Percentiles rank a stretch among this genome's conserved stretches.
Evolutionary conservation across 1,139 yeast species (phyloP).

Genomic region (Debaryomycetaceae sp.): DNA sequence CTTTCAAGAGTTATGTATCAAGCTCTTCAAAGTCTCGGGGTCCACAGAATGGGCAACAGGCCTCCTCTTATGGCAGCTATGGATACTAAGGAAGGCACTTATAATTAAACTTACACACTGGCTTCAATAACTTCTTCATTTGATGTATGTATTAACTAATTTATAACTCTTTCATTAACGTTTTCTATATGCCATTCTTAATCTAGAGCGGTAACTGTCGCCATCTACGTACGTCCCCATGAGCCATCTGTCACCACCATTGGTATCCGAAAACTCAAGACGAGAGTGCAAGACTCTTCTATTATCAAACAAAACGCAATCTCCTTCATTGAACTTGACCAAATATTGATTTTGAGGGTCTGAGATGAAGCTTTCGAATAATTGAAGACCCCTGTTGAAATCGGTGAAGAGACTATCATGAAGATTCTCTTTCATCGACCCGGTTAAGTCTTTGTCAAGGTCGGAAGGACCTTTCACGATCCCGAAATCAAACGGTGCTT

Average conservation of each 20-base stretch:
- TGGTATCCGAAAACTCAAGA: slow-evolving; percentile 48
- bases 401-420: slow-evolving; percentile 36
- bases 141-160: slow-evolving; percentile 2
- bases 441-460: slow-evolving; percentile 8
- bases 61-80: slow-evolving; percentile 24
- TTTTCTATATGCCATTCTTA: slow-evolving; percentile 31
- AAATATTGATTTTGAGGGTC: slow-evolving; percentile 54
- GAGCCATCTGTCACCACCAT: slow-evolving; percentile 65
- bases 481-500: slow-evolving; percentile 70
- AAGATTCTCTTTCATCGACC: slow-evolving; percentile 16
- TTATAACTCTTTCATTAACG: slow-evolving; percentile 8
- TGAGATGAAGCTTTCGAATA: slow-evolving; percentile 60
- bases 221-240: slow-evolving; percentile 78
- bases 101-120: neutral
- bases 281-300: slow-evolving; percentile 73
- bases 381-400: slow-evolving; percentile 55
- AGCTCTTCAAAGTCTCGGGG: slow-evolving; percentile 16
- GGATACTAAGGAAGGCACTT: slow-evolving; percentile 17
- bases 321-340: slow-evolving; percentile 56
- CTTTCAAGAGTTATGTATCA: slow-evolving; percentile 39
- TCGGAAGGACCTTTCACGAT: slow-evolving; percentile 29
- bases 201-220: slow-evolving; percentile 65
- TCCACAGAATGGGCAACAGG: slow-evolving; percentile 12
- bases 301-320: slow-evolving; percentile 71
- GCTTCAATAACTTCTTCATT: neutral